Percentiles rank a stretch among this genome's conserved stretches.
Evolutionary conservation across 2,329 filamentous ascomycete species (phyloP).

Genomic region (Sporothrix brasiliensis): DNA sequence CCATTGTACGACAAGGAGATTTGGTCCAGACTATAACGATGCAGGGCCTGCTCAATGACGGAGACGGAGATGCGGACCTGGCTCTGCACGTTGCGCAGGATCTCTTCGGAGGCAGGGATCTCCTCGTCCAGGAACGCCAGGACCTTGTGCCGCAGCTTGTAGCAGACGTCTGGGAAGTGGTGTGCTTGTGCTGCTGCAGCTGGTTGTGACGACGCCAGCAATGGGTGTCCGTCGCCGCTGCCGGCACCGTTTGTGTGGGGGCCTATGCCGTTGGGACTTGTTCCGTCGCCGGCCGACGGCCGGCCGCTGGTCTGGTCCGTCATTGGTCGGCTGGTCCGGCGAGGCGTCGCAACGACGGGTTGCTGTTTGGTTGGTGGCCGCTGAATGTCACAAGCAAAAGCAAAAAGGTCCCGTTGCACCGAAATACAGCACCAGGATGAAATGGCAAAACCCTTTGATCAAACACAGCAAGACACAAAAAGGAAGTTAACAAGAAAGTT

Average conservation of each 20-base stretch:
- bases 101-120: slow-evolving; percentile 52
- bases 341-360: background rate
- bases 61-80: slow-evolving; percentile 73
- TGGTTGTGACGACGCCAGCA: background rate
- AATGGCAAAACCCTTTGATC: background rate
- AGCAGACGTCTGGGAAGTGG: slow-evolving; percentile 48
- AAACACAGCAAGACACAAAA: background rate
- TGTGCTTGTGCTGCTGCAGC: background rate
- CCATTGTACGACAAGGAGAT: slow-evolving; percentile 95
- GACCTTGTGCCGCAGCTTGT: slow-evolving; percentile 61
- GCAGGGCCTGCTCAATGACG: slow-evolving; percentile 74
- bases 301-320: slow-evolving; percentile 10
- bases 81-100: slow-evolving; percentile 67
- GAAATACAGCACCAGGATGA: background rate
- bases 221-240: background rate
- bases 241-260: slow-evolving; percentile 21
- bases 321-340: slow-evolving; percentile 8
- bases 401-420: background rate
- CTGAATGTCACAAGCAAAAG: background rate
- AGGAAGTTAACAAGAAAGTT: background rate
- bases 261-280: background rate
- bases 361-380: background rate
- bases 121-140: slow-evolving; percentile 66
- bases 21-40: slow-evolving; percentile 75
- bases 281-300: background rate